Conservation (phyloP, 139 green algal genomes). For the Coelastrella sp. region DNA sequence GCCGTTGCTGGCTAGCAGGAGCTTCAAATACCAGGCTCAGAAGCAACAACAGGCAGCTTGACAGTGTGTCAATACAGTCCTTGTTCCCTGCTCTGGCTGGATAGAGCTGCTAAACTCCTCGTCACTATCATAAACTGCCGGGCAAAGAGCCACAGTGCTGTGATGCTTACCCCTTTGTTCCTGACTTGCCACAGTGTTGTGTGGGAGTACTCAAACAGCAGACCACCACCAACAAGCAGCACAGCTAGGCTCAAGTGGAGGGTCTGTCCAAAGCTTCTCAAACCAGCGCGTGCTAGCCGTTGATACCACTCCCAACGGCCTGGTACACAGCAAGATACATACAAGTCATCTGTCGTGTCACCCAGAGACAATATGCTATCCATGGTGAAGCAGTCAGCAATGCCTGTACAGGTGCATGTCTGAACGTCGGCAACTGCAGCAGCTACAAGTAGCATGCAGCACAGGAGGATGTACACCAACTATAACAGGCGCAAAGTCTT, state of each 20-base stretch:
- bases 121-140: not conserved
- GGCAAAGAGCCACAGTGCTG: not conserved
- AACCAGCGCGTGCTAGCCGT: not conserved
- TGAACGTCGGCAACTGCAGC: too few species aligned
- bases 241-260: conserved; percentile 21
- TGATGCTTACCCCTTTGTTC: conserved; percentile 27
- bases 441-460: too few species aligned
- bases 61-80: too few species aligned
- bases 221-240: conserved; percentile 32
- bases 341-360: not conserved
- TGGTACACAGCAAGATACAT: not conserved
- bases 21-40: too few species aligned
- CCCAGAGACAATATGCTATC: not conserved
- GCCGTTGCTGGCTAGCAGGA: too few species aligned
- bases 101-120: too few species aligned
- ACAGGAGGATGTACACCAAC: not conserved
- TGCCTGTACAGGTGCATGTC: not conserved
- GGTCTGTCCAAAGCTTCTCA: conserved; percentile 28
- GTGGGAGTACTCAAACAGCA: conserved; percentile 40
- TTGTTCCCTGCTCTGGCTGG: too few species aligned
- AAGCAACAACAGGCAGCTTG: too few species aligned
- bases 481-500: not conserved
- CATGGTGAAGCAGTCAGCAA: not conserved
- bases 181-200: conserved; percentile 2
- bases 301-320: conserved; percentile 27